A percentile compares a stretch with the other conserved stretches of the same genome.
Evolutionary conservation across 306 rosid species (phyloP).

Genomic region (apple (Malus domestica)): DNA sequence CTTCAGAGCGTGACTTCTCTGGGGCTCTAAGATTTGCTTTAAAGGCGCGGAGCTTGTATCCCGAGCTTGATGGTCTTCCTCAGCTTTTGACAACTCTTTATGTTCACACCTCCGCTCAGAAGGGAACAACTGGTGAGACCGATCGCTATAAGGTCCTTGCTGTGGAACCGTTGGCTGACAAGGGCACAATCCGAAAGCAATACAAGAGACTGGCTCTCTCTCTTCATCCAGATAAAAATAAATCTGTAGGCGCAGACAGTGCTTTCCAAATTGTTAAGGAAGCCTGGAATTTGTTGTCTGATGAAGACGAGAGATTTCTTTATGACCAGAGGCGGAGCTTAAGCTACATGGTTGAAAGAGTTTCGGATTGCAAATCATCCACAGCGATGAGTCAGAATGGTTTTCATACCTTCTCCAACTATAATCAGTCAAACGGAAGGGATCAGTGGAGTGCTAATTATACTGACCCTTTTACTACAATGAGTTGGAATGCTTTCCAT

Average conservation of each 20-base stretch:
- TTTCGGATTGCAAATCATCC: conserved; percentile 19
- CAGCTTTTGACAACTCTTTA: conserved; percentile 53
- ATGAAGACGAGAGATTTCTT: conserved; percentile 32
- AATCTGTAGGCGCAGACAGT: conserved; percentile 67
- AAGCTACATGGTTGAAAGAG: conserved; percentile 9
- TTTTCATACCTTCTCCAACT: conserved; percentile 14
- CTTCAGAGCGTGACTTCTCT: conserved; percentile 27
- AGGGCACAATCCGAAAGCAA: conserved; percentile 44
- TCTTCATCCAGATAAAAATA: conserved; percentile 77
- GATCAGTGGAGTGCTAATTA: conserved; percentile 20
- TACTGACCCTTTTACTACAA: neutral
- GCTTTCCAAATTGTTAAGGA: conserved; percentile 63
- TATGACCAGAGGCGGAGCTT: conserved; percentile 34
- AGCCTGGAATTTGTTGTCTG: conserved; percentile 63
- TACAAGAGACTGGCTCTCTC: conserved; percentile 48
- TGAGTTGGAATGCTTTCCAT: neutral
- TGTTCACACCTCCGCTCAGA: conserved; percentile 55
- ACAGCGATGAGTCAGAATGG: conserved; percentile 30
- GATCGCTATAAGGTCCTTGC: conserved; percentile 77
- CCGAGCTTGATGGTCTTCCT: conserved; percentile 51
- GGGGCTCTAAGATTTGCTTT: conserved; percentile 56
- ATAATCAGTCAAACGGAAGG: conserved; percentile 21
- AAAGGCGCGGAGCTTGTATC: conserved; percentile 56
- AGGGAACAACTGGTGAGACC: conserved; percentile 36
- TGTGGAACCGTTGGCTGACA: conserved; percentile 50